phyloP scores from a whole-genome alignment of 495 filamentous ascomycete genomes.

The Saxispiralis lemnorum region DNA sequence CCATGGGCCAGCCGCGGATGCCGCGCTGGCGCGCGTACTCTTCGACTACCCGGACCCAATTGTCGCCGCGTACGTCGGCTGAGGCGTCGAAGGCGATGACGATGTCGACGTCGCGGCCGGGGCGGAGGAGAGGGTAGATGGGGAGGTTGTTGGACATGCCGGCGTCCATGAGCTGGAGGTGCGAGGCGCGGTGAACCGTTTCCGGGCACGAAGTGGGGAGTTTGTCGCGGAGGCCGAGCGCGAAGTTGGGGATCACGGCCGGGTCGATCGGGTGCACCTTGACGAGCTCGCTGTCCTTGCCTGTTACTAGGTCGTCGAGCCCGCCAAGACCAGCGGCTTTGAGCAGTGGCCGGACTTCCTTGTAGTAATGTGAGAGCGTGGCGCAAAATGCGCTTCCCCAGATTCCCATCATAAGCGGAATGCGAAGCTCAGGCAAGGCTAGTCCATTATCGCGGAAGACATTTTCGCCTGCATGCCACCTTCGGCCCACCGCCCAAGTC shows the following conservation, averaged over 20 bases:
- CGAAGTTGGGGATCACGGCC: slow-evolving; percentile 72
- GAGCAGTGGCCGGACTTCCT: slow-evolving; percentile 68
- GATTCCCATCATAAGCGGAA: slow-evolving; percentile 71
- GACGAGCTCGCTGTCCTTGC: slow-evolving; percentile 60
- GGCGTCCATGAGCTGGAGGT: slow-evolving; percentile 81
- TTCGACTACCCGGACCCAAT: slow-evolving; percentile 85
- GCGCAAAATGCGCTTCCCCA: slow-evolving; percentile 95
- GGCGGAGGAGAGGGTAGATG: slow-evolving; percentile 80
- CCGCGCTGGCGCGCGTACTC: slow-evolving; percentile 78
- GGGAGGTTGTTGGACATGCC: slow-evolving; percentile 97
- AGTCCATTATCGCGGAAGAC: slow-evolving; percentile 39
- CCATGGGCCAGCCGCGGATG: slow-evolving; percentile 83
- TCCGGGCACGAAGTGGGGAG: slow-evolving; percentile 59
- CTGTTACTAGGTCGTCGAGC: slow-evolving; percentile 74
- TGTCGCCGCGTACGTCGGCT: slow-evolving; percentile 67
- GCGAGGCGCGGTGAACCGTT: slow-evolving; percentile 46
- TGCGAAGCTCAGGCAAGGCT: slow-evolving; percentile 60
- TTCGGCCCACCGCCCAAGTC: slow-evolving; percentile 77
- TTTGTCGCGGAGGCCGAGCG: slow-evolving; percentile 55
- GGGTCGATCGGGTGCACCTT: slow-evolving; percentile 89
- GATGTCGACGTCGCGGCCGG: slow-evolving; percentile 73
- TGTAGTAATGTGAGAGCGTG: slow-evolving; percentile 86
- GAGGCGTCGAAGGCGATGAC: slow-evolving; percentile 80
- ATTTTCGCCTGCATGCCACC: slow-evolving; percentile 54
- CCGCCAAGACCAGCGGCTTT: slow-evolving; percentile 52